Evolutionary conservation across 108 stramenopile genomes (phyloP), one percentile per base, ranked within the genome.

Genomic region (Cyclotella baltica): DNA sequence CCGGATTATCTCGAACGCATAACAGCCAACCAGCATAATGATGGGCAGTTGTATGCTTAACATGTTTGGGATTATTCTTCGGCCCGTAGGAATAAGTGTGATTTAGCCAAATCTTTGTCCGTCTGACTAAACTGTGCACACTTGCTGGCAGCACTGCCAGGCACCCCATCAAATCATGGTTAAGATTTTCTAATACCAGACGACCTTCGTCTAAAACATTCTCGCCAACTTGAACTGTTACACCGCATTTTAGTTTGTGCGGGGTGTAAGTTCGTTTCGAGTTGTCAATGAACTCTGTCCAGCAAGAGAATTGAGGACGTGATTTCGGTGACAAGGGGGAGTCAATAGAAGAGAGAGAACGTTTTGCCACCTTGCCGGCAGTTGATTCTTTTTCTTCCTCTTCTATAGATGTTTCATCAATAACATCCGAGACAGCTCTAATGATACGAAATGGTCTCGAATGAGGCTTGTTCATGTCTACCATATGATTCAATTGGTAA

Each of bases 21-120:
- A 84, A 47, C 29, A 95, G 81, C 94, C 94, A 95, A 0, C 77
- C 87, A 4, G 72, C 64, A 57, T 81, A 76, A 71, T 95, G 92
- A 73, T 95, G 94, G 23, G 92, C 81, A 55, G 92, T 92, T 28
- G 89, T 71, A 65, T 95, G 92, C 15, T 82, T 75, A 16, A 94
- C 62, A 28, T 71, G 52, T 23, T 52, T 75, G 0, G 93, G 93
- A 67, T 89, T 66, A 55, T 70, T 72, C 19, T 59, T 23, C 0
- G 87, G 82, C 16, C 93, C 93, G 36, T 87, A 92, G 19, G 73
- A 67, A 68, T 92, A 92, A 18, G 80, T 80, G 30, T 35, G 58
- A 76, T 95, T 93, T 6, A 95, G 50, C 92, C 92, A 95, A 23
- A 95, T 85, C 35, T 70, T 64, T 36, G 92, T 95, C 22, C 92